These are phyloP conservation scores for Xylariales sp. DNA, from an alignment of 2,329 filamentous ascomycete species.

Conservation along the genomic window DNA sequence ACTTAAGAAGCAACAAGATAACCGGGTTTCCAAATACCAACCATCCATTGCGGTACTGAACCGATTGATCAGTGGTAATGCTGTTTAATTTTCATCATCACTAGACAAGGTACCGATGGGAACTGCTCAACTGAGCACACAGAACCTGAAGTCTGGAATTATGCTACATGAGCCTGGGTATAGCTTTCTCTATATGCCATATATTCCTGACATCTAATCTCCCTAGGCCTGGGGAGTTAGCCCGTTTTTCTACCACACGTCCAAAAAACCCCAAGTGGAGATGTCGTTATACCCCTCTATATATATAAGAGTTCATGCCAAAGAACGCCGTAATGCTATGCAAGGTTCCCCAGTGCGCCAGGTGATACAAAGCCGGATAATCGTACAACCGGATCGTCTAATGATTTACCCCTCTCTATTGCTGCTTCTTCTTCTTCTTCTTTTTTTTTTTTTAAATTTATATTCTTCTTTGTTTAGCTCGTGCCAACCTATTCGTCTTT, in stretches of 20 bases:
- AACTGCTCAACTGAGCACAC: background rate
- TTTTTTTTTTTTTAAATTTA: no score
- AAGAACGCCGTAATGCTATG: constrained; percentile 43
- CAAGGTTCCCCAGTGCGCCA: constrained; percentile 33
- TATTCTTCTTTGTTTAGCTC: background rate
- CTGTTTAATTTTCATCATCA: background rate
- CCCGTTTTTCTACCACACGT: constrained; percentile 9
- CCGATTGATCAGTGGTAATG: background rate
- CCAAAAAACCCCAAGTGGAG: constrained; percentile 39
- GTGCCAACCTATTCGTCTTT: constrained; percentile 62
- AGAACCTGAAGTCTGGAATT: constrained; percentile 13
- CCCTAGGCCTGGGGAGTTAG: background rate
- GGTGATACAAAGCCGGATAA: constrained; percentile 35
- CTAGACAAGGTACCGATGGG: background rate
- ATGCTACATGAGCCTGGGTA: constrained; percentile 8
- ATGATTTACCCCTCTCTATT: background rate
- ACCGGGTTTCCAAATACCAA: no score
- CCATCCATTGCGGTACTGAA: background rate
- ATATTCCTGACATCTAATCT: constrained; percentile 16
- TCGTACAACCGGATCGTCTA: constrained; percentile 25
- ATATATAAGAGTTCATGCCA: constrained; percentile 7
- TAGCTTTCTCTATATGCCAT: constrained; percentile 20
- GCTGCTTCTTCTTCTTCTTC: no score
- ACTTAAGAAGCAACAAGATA: no score
- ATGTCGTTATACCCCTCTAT: constrained; percentile 36